A percentile compares a stretch with the other conserved stretches of the same genome.
These are phyloP conservation scores for Coniochaeta hoffmannii DNA, from an alignment of 2,329 filamentous ascomycete species.

Conservation along the genomic window DNA sequence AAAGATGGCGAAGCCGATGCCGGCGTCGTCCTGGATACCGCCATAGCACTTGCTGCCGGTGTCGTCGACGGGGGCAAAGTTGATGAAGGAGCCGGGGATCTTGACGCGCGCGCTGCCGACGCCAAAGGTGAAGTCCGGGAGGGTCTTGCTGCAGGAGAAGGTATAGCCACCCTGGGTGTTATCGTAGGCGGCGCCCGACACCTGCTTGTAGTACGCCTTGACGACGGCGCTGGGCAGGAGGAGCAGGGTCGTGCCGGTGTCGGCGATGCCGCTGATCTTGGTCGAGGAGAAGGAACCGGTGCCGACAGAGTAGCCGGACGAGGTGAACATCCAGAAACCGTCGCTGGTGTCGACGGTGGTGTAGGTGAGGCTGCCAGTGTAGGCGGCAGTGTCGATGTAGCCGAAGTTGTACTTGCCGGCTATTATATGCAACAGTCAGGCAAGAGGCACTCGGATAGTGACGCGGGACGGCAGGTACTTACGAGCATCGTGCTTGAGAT, in stretches of 20 bases:
- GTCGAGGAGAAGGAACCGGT: slow-evolving; percentile 17
- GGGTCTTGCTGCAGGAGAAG: slow-evolving; percentile 12
- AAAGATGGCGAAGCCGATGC: slow-evolving; percentile 19
- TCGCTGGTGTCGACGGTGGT: slow-evolving; percentile 42
- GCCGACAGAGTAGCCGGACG: slow-evolving; percentile 26
- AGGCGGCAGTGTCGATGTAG: slow-evolving; percentile 47
- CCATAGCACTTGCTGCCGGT: slow-evolving; percentile 22
- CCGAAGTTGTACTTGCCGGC: slow-evolving; percentile 28
- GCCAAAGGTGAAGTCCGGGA: slow-evolving; percentile 12
- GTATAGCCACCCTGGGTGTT: slow-evolving; percentile 8
- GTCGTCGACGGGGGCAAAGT: slow-evolving; percentile 11
- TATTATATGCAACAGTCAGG: slow-evolving; percentile 6
- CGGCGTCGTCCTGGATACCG: slow-evolving; percentile 20
- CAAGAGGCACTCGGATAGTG: background rate
- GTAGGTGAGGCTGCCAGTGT: slow-evolving; percentile 51
- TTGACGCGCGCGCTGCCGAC: slow-evolving; percentile 9
- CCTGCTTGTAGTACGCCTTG: slow-evolving; percentile 39
- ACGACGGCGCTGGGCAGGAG: slow-evolving; percentile 37
- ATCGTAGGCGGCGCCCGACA: slow-evolving; percentile 30
- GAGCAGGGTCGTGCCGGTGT: slow-evolving; percentile 50
- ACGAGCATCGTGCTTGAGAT: slow-evolving; percentile 24
- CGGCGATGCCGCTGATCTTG: slow-evolving; percentile 35
- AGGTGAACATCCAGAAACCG: slow-evolving; percentile 57
- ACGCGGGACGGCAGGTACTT: slow-evolving; percentile 8
- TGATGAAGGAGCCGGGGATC: slow-evolving; percentile 12